Evolutionary conservation across 176 grass and related monocot species (phyloP).

Genomic region (Aechmea fasciata): DNA sequence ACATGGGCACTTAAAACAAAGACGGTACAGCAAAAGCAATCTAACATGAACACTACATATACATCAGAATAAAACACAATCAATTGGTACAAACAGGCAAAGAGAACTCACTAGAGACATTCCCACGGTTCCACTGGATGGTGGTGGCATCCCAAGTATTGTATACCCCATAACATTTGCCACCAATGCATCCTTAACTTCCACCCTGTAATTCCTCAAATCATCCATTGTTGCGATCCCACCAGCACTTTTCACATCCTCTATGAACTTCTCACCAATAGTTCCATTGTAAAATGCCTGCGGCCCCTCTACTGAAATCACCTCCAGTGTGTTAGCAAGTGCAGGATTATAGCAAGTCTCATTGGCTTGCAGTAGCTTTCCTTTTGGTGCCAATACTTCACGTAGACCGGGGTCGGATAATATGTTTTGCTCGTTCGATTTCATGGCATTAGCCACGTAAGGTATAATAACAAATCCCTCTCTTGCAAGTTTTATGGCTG

Average conservation of each 20-base stretch:
- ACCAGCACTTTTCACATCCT: slow-evolving; percentile 40
- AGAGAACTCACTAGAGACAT: slow-evolving; percentile 38
- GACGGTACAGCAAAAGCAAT: too few species aligned
- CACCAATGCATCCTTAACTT: slow-evolving; percentile 33
- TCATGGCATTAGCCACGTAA: slow-evolving; percentile 34
- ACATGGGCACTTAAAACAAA: too few species aligned
- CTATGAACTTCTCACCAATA: slow-evolving; percentile 39
- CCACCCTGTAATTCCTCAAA: slow-evolving; percentile 41
- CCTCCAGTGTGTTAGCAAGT: slow-evolving; percentile 43
- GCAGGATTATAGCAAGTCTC: slow-evolving; percentile 69
- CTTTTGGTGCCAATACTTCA: slow-evolving; percentile 48
- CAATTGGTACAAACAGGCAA: not conserved
- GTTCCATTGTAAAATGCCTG: slow-evolving; percentile 51
- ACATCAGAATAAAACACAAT: not conserved
- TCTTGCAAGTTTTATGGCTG: slow-evolving; percentile 58
- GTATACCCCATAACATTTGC: slow-evolving; percentile 57
- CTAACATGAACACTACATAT: too few species aligned
- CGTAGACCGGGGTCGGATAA: slow-evolving; percentile 69
- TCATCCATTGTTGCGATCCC: slow-evolving; percentile 54
- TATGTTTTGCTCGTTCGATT: slow-evolving; percentile 12
- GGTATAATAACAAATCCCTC: slow-evolving; percentile 48
- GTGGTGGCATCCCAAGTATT: slow-evolving; percentile 82
- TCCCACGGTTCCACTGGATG: slow-evolving; percentile 72
- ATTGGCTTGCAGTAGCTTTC: slow-evolving; percentile 35
- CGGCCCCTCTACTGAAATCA: slow-evolving; percentile 37